Evolutionary conservation across 306 rosid species (phyloP), one percentile per base, ranked within the genome.

Genomic region (Cucumis melo): DNA sequence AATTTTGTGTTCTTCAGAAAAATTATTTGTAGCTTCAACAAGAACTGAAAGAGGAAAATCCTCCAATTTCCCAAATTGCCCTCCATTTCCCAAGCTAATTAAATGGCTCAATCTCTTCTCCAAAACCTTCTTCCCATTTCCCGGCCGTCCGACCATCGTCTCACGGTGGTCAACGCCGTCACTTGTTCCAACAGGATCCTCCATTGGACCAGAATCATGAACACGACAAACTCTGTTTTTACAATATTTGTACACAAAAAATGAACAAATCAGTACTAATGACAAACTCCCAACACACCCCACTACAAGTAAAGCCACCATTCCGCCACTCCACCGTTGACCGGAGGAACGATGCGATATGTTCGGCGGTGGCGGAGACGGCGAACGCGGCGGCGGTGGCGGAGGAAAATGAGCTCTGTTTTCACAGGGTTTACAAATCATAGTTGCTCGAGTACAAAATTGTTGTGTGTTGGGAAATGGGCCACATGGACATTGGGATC

Each of bases 201-300:
- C 97, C 84, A 94, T 76, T 32, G 74, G 90, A 2, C 97, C 97
- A 0, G 98, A 94, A 77, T 94, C 98, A 60, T 94, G 98, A 60
- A 94, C 91, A 2, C 95, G 85, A 53, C 87, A 78, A 23, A 78
- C 89, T 74, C 82, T 75, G n/a, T 77, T 66, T 50, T 84, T 87
- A 78, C 86, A 86, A 32, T 71, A 78, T 42, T 73, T 84, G 83
- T 81, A 80, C 42, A 87, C 27, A 53, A 87, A 80, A 89, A 80
- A 91, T 15, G 79, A 78, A 41, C 75, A 63, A 27, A 80, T 85
- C 39, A 85, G 67, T 41, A 89, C 54, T 60, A 89, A 83, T 42
- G 87, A 65, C 39, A 67, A 39, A 15, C 87, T 84, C 15, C 98
- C 98, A 21, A 91, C 91, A 39, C 94, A 90, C 4, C 98, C 98